Evolutionary conservation across 495 filamentous ascomycete genomes (phyloP), one percentile per base, ranked within the genome.

Genomic region (Daldinia concentrica): DNA sequence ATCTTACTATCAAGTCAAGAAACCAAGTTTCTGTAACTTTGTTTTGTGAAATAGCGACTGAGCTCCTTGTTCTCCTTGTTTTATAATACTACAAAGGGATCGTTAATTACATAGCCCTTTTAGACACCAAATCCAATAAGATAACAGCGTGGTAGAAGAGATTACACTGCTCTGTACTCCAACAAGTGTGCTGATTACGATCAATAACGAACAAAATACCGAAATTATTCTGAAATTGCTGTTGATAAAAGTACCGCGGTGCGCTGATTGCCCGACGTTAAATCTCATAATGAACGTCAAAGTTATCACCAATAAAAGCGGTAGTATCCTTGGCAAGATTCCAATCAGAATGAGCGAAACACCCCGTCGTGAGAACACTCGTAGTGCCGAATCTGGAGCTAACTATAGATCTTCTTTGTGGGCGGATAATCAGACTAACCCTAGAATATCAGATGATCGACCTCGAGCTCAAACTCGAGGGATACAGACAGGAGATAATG

Each of bases 251-350:
- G 9, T 11, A 48, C 9, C 17, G 43, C 9, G 43, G 24, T 19
- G 48, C 39, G 37, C 30, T 27, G 6, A 19, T 36, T 37, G 9
- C 19, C n/a, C 30, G 11, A 4, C 37, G 4, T 26, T 39, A 48
- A 57, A 17, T 41, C 43, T 68, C 27, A 64, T 6, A 15, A 67
- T 67, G 56, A 4, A 60, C 24, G 58, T 48, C 8, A 72, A 68
- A 72, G 36, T 64, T 11, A 48, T 68, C 22, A n/a, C 19, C 9
- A 24, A 26, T 36, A 61, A 43, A 22, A 64, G 60, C n/a, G 70
- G 70, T 9, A 73, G 56, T 17, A 73, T 73, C 19, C 30, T 68
- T 15, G 70, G 70, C 2, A 73, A 62, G 24, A 73, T 73, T 32
- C 70, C 70, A 3, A 50, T 65, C 22, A 73, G 41, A 26, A 64